phyloP scores from a whole-genome alignment of 1,284 basidiomycete genomes.

The Bondarzewia mesenterica region DNA sequence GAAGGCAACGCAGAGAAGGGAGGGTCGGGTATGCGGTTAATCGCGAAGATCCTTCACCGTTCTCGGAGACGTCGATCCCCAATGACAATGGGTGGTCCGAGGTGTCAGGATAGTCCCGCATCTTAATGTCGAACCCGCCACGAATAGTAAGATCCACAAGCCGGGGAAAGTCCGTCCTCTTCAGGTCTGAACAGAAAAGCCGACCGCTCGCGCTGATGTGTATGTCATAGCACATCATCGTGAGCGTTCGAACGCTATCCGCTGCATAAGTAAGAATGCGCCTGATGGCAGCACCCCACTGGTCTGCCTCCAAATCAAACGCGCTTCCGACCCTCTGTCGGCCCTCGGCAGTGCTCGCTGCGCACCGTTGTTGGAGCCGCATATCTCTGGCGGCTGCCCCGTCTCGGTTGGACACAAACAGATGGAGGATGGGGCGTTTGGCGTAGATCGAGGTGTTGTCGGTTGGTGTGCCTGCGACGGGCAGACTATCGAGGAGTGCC shows the following conservation, averaged over 20 bases:
- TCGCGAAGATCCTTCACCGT: background rate
- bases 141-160: slow-evolving; percentile 21
- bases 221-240: slow-evolving; percentile 18
- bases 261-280: slow-evolving; percentile 18
- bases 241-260: slow-evolving; percentile 19
- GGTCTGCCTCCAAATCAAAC: slow-evolving; percentile 12
- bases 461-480: background rate
- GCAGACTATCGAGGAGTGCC: slow-evolving; percentile 1
- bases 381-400: slow-evolving; percentile 4
- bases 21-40: background rate
- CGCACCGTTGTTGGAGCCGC: slow-evolving; percentile 7
- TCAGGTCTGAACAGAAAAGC: slow-evolving; percentile 13
- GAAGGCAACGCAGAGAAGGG: slow-evolving; percentile 17
- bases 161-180: slow-evolving; percentile 13
- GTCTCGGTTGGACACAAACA: slow-evolving; percentile 18
- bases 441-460: background rate
- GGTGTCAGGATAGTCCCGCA: slow-evolving; percentile 7
- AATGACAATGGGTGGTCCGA: background rate
- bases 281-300: slow-evolving; percentile 9
- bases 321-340: slow-evolving; percentile 10
- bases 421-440: slow-evolving; percentile 15
- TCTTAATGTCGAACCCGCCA: slow-evolving; percentile 16
- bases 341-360: slow-evolving; percentile 4
- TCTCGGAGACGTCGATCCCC: slow-evolving; percentile 5
- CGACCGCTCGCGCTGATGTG: slow-evolving; percentile 14